phyloP scores from a whole-genome alignment of 116 monocot genomes.

The Dioscorea cayenensis region DNA sequence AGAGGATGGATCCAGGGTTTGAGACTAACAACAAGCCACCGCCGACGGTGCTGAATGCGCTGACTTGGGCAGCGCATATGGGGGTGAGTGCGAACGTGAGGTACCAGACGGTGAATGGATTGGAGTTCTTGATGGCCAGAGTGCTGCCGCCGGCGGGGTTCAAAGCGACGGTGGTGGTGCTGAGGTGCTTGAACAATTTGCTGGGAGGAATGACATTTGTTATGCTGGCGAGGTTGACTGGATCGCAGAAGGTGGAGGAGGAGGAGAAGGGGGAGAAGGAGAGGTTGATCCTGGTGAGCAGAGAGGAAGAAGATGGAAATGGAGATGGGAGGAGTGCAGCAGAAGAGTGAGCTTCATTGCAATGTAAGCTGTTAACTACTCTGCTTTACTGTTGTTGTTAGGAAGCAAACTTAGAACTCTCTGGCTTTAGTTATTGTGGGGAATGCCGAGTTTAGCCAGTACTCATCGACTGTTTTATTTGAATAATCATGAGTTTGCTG shows the following conservation, averaged over 20 bases:
- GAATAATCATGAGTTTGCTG: too few relatives aligned
- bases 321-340: not conserved
- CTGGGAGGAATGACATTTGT: slow-evolving; percentile 84
- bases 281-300: slow-evolving; percentile 5
- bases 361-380: not conserved
- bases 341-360: not conserved
- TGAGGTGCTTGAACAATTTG: slow-evolving; percentile 86
- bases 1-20: slow-evolving; percentile 76
- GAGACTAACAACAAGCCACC: slow-evolving; percentile 63
- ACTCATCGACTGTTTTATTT: too few relatives aligned
- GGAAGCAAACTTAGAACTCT: too few relatives aligned
- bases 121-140: slow-evolving; percentile 60
- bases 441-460: too few relatives aligned
- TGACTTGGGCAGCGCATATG: slow-evolving; percentile 86
- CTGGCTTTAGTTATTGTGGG: too few relatives aligned
- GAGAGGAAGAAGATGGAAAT: slow-evolving; percentile 5
- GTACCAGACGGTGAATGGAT: slow-evolving; percentile 83
- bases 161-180: slow-evolving; percentile 58
- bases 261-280: slow-evolving; percentile 19
- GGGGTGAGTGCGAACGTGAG: slow-evolving; percentile 80
- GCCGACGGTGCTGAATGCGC: slow-evolving; percentile 47
- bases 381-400: not conserved
- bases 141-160: slow-evolving; percentile 50
- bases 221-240: slow-evolving; percentile 67
- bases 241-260: slow-evolving; percentile 59